A percentile compares a stretch with the other conserved stretches of the same genome.
These are phyloP conservation scores for Diutina neorugosa DNA, from an alignment of 1,139 yeast species.

Conservation along the genomic window DNA sequence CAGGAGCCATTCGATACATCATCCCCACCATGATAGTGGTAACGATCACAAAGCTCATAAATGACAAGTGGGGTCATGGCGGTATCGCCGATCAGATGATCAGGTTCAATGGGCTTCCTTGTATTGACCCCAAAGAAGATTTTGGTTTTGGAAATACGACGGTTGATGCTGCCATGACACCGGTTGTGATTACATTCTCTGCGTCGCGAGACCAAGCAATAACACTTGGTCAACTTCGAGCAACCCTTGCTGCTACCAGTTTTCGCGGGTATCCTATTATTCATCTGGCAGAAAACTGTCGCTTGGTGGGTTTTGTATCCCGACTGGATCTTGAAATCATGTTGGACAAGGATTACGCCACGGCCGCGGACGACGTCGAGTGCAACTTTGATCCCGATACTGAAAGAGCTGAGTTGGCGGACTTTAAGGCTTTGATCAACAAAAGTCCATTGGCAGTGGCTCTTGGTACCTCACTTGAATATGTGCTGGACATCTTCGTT, in stretches of 20 bases:
- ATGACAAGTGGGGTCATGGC: slow-evolving; percentile 62
- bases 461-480: slow-evolving; percentile 44
- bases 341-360: slow-evolving; percentile 9
- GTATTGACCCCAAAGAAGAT: slow-evolving; percentile 65
- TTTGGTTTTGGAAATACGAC: slow-evolving; percentile 35
- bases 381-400: slow-evolving; percentile 8
- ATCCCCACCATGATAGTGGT: slow-evolving; percentile 95
- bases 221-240: slow-evolving; percentile 22
- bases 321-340: slow-evolving; percentile 20
- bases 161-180: slow-evolving; percentile 57
- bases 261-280: slow-evolving; percentile 50
- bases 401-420: slow-evolving; percentile 11
- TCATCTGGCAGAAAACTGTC: slow-evolving; percentile 18
- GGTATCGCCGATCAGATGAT: slow-evolving; percentile 98
- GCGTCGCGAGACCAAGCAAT: slow-evolving; percentile 15
- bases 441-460: slow-evolving; percentile 53
- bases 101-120: slow-evolving; percentile 77
- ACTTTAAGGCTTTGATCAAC: slow-evolving; percentile 37
- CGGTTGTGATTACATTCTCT: slow-evolving; percentile 37
- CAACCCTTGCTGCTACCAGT: slow-evolving; percentile 23
- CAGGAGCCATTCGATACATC: slow-evolving; percentile 84
- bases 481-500: slow-evolving; percentile 56
- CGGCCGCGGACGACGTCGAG: not conserved
- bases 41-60: slow-evolving; percentile 73
- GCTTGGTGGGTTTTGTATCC: slow-evolving; percentile 25